These are phyloP conservation scores for Aspergillus nanangensis DNA, from an alignment of 495 filamentous ascomycete genomes.

Conservation along the genomic window DNA sequence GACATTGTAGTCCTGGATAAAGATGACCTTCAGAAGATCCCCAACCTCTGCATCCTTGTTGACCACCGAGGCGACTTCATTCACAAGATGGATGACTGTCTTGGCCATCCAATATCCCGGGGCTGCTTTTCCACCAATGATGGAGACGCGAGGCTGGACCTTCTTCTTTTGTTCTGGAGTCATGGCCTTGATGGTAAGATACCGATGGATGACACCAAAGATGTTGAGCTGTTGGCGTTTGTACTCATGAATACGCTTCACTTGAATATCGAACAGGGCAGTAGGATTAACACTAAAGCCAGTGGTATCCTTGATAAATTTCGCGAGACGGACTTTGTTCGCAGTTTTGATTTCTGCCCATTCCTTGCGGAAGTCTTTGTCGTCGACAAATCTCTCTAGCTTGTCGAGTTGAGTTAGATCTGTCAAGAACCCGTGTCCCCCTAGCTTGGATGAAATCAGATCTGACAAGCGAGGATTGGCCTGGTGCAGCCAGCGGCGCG, in stretches of 20 bases:
- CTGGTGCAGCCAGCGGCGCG: constrained; percentile 93
- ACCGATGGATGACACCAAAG: constrained; percentile 94
- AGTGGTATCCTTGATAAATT: constrained; percentile 78
- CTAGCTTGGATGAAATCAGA: constrained; percentile 84
- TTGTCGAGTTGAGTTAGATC: constrained; percentile 82
- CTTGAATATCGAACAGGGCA: constrained; percentile 92
- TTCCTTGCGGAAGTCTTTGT: constrained; percentile 84
- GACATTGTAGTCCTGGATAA: constrained; percentile 97
- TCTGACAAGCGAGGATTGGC: constrained; percentile 92
- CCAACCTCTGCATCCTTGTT: constrained; percentile 90
- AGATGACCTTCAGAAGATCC: constrained; percentile 93
- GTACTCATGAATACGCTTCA: constrained; percentile 99
- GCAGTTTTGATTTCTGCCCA: constrained; percentile 85
- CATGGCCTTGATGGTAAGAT: constrained; percentile 83
- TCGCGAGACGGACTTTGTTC: constrained; percentile 79
- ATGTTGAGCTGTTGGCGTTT: constrained; percentile 99
- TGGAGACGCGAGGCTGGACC: constrained; percentile 83
- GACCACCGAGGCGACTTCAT: constrained; percentile 84
- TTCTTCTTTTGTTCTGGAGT: constrained; percentile 82
- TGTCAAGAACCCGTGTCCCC: constrained; percentile 76
- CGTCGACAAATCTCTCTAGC: constrained; percentile 73
- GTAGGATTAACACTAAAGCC: constrained; percentile 79
- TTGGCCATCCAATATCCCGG: constrained; percentile 99
- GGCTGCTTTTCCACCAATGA: constrained; percentile 96
- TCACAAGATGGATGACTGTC: constrained; percentile 95